These are phyloP conservation scores for Ascosphaera apis DNA, from an alignment of 2,329 filamentous ascomycete genomes.

Conservation along the genomic window DNA sequence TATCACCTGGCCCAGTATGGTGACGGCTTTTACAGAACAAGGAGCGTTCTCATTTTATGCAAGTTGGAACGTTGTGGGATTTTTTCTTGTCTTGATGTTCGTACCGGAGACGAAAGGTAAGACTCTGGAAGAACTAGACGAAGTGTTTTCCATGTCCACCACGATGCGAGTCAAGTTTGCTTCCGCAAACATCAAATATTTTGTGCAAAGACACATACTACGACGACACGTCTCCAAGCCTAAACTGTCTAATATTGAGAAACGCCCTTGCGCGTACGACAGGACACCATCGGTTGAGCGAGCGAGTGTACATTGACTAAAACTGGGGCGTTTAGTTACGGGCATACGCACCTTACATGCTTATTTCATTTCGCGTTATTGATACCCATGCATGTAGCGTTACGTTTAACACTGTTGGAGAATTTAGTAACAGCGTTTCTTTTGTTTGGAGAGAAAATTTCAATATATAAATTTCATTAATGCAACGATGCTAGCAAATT, in stretches of 20 bases:
- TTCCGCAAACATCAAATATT: slow-evolving; percentile 15
- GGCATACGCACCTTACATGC: too few relatives aligned
- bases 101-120: slow-evolving; percentile 20
- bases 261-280: not conserved
- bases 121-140: slow-evolving; percentile 26
- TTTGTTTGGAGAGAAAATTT: too few relatives aligned
- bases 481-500: too few relatives aligned
- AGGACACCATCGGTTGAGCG: not conserved
- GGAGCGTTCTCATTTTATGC: slow-evolving; percentile 31
- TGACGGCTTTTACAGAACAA: slow-evolving; percentile 24
- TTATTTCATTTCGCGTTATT: too few relatives aligned
- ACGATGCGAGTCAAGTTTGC: slow-evolving; percentile 19
- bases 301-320: too few relatives aligned
- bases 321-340: too few relatives aligned
- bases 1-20: slow-evolving; percentile 30
- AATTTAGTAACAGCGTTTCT: too few relatives aligned
- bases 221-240: slow-evolving; percentile 11
- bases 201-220: slow-evolving; percentile 15
- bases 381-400: too few relatives aligned
- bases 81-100: slow-evolving; percentile 21
- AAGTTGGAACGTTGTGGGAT: slow-evolving; percentile 20
- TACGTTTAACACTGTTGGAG: too few relatives aligned
- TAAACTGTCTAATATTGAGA: not conserved
- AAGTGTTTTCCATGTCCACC: slow-evolving; percentile 31
- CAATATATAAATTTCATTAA: too few relatives aligned